Conservation (phyloP, 306 rosid species). For the Cercis canadensis region DNA sequence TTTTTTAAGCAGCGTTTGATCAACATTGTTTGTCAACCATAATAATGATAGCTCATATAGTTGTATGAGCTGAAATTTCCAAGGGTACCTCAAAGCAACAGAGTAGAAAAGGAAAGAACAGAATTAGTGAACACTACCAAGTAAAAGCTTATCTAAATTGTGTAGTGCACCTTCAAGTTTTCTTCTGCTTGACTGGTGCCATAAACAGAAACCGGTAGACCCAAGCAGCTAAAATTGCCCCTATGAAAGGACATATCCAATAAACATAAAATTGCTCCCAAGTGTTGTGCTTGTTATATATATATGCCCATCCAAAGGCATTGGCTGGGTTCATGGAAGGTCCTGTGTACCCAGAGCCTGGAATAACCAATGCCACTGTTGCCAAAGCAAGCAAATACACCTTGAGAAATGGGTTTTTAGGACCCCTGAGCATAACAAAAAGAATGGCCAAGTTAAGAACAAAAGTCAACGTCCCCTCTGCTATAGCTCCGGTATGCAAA, state of each 20-base stretch:
- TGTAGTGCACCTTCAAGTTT: conserved; percentile 43
- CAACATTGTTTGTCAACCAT: too few relatives aligned
- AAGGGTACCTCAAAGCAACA: background rate
- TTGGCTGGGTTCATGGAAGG: conserved; percentile 83
- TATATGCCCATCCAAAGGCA: conserved; percentile 79
- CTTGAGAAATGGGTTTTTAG: conserved; percentile 52
- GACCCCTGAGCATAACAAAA: conserved; percentile 51
- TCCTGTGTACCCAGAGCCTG: conserved; percentile 59
- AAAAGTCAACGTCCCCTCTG: conserved; percentile 56
- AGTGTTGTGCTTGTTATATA: conserved; percentile 53
- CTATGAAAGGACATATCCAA: conserved; percentile 64
- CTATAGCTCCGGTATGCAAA: conserved; percentile 59
- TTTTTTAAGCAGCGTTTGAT: background rate
- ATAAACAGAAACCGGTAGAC: conserved; percentile 44
- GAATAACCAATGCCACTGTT: conserved; percentile 48
- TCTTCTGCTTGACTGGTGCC: conserved; percentile 63
- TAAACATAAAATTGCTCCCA: conserved; percentile 71
- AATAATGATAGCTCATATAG: background rate
- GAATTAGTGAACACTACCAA: background rate
- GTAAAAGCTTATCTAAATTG: conserved; percentile 3
- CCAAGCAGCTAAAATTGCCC: conserved; percentile 57
- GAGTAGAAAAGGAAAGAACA: background rate
- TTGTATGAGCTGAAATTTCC: background rate
- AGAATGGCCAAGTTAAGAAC: conserved; percentile 50
- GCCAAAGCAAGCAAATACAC: conserved; percentile 54